Evolutionary conservation across 2,329 filamentous ascomycete species (phyloP).

Genomic region (Aurifilum marmelostoma): DNA sequence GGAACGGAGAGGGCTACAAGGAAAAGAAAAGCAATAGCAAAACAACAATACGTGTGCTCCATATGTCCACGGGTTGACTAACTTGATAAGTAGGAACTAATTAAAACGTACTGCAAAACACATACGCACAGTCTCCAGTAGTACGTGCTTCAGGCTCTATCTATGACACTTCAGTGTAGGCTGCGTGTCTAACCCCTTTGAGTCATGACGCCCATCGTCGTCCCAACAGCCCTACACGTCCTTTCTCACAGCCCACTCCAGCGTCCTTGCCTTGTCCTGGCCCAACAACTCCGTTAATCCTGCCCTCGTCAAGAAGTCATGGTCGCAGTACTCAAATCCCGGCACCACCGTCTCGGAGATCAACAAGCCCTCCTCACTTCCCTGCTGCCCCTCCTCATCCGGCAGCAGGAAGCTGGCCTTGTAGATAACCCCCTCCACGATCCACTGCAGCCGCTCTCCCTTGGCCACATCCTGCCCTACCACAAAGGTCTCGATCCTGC

Average conservation of each 20-base stretch:
- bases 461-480: slow-evolving; percentile 60
- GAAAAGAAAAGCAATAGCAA: background rate
- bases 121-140: no score
- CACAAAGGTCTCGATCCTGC: slow-evolving; percentile 63
- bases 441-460: slow-evolving; percentile 68
- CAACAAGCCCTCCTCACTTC: slow-evolving; percentile 55
- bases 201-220: no score
- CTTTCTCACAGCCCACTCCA: slow-evolving; percentile 50
- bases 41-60: background rate
- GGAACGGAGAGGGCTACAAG: background rate
- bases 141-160: background rate
- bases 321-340: slow-evolving; percentile 68
- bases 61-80: background rate
- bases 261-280: slow-evolving; percentile 49
- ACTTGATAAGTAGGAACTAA: background rate
- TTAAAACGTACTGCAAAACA: no score
- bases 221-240: background rate
- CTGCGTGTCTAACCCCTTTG: no score
- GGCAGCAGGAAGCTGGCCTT: slow-evolving; percentile 66
- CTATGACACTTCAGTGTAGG: background rate
- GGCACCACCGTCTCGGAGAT: slow-evolving; percentile 71
- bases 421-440: slow-evolving; percentile 69
- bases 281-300: slow-evolving; percentile 56
- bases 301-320: slow-evolving; percentile 64
- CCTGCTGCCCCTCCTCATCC: slow-evolving; percentile 39